Conservation (phyloP, 805 yeast species). For the Blastobotrys americana region DNA sequence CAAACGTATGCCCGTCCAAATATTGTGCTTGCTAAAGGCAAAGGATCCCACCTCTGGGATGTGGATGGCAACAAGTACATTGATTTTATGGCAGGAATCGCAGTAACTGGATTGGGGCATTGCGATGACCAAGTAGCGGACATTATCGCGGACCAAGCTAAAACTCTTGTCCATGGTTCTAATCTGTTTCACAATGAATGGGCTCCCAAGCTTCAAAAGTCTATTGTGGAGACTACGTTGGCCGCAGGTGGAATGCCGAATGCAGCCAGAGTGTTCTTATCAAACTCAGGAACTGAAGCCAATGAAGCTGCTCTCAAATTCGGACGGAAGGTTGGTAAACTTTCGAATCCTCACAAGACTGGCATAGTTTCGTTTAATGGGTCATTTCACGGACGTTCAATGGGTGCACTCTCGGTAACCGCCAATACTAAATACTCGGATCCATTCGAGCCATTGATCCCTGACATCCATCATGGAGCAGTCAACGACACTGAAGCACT, state of each 20-base stretch:
- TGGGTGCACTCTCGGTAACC: constrained; percentile 90
- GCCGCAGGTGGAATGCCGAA: constrained; percentile 70
- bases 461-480: constrained; percentile 69
- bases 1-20: constrained; percentile 33
- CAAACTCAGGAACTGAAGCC: constrained; percentile 73
- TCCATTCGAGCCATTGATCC: constrained; percentile 88
- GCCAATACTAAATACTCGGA: constrained; percentile 87
- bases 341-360: constrained; percentile 31
- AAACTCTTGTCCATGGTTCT: constrained; percentile 70
- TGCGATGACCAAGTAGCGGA: constrained; percentile 66
- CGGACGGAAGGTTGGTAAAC: constrained; percentile 72
- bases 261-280: constrained; percentile 67
- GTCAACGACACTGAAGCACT: constrained; percentile 56
- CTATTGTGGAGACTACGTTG: constrained; percentile 61
- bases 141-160: constrained; percentile 64
- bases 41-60: constrained; percentile 78
- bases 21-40: constrained; percentile 72
- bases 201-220: constrained; percentile 70
- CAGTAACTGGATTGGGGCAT: constrained; percentile 94
- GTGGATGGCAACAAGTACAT: constrained; percentile 65
- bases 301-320: constrained; percentile 74
- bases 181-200: constrained; percentile 80
- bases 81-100: constrained; percentile 94
- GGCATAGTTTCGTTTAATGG: constrained; percentile 83
- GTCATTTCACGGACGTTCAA: constrained; percentile 91